Evolutionary conservation across 495 filamentous ascomycete species (phyloP), one percentile per base, ranked within the genome.

Genomic region (Lophium mytilinum): DNA sequence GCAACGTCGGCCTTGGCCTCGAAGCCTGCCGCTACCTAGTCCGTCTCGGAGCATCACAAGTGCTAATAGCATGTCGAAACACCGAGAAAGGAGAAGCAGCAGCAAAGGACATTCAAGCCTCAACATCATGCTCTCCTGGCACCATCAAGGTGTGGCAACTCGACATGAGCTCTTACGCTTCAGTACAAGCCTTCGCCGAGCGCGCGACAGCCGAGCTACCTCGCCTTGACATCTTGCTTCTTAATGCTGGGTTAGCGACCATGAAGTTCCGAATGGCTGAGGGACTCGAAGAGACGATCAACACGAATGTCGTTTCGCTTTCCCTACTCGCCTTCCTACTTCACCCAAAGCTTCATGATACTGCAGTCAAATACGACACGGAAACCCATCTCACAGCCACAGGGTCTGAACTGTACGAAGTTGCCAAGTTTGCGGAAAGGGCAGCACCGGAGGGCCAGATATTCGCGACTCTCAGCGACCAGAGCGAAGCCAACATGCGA

Each of bases 281-380:
- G 33, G 75, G 73, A 3, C 71, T 73, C 34, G 76, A 80, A 66
- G 67, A 53, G 11, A 72, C 67, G 15, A 70, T 82, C 43, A 76
- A 76, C 1, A 75, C 80, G 35, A 84, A 84, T 0, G 76, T 78
- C 8, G 58, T 76, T 30, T 71, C 72, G 5, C 76, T 75, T 1
- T 70, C 78, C 34, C 57, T 80, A 33, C 66, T 79, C 45, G 72
- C 70, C 0, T 48, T 73, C 4, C 60, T 74, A 11, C 19, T 78
- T 37, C 60, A 77, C 3, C 70, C 70, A 2, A 70, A 68, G 42
- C 70, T 72, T 4, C 54, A 56, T 41, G 51, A 69, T 37, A 57
- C 56, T 1, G 69, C 53, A 3, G 15, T 41, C 11, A 43, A 50
- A 19, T 67, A 60, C 56, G 52, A 55, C 53, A 65, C 53, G 36